A percentile compares a stretch with the other conserved stretches of the same genome.
phyloP scores from a whole-genome alignment of 192 early-diverging fungal species.

The Podila clonocystis region DNA sequence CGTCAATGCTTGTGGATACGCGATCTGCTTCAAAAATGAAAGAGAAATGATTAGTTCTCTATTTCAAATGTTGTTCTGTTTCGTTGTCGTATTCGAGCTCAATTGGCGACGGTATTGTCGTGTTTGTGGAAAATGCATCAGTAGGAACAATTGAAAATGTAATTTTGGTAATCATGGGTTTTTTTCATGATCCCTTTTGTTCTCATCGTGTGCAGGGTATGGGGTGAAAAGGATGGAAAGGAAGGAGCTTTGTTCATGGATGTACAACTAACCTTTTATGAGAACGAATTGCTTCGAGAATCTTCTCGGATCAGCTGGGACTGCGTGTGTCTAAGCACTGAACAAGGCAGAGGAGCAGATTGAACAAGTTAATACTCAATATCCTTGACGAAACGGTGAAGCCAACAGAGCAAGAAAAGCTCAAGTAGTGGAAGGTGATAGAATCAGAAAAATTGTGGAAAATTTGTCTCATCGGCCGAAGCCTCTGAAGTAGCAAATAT shows the following conservation, averaged over 20 bases:
- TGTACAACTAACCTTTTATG: conserved; percentile 9
- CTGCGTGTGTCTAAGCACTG: too few species aligned
- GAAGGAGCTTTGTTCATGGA: background rate
- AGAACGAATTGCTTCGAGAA: background rate
- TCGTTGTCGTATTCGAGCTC: too few species aligned
- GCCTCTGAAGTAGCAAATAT: conserved; percentile 56
- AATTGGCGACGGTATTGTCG: background rate
- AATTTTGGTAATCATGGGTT: conserved; percentile 38
- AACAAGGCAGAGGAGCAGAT: too few species aligned
- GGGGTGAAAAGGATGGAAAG: background rate
- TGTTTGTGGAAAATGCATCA: conserved; percentile 22
- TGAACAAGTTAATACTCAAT: too few species aligned
- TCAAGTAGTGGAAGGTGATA: background rate
- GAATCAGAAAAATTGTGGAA: conserved; percentile 29
- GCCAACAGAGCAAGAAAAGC: background rate
- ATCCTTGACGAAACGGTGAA: too few species aligned
- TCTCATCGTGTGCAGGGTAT: conserved; percentile 39
- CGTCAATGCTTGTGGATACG: too few species aligned
- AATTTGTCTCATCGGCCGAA: conserved; percentile 51
- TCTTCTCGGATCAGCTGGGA: background rate
- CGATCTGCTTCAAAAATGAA: too few species aligned
- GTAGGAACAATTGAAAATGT: conserved; percentile 47
- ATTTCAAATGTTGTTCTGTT: too few species aligned
- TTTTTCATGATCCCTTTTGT: conserved; percentile 34
- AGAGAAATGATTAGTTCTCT: too few species aligned